Evolutionary conservation across 139 green algal genomes (phyloP).

Genomic region (Edaphochlamys debaryana): DNA sequence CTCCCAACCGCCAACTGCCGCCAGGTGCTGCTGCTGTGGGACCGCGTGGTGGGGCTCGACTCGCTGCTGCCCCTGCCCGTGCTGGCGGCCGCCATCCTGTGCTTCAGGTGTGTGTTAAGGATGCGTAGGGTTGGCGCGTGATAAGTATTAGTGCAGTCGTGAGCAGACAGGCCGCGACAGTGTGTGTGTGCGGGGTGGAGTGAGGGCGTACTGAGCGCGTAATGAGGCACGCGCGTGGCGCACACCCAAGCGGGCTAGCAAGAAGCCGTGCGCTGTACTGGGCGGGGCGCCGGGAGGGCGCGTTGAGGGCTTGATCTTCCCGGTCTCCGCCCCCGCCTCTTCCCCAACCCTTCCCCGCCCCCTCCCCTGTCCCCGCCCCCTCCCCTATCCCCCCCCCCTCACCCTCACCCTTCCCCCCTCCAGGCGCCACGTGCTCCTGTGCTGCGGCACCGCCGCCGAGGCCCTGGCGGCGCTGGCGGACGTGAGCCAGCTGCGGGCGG

Average conservation of each 20-base stretch:
- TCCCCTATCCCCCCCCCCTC: no score
- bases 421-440: conserved; percentile 64
- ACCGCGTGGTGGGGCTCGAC: conserved; percentile 77
- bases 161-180: no score
- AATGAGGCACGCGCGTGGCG: no score
- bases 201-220: not conserved
- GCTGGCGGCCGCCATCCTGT: conserved; percentile 65
- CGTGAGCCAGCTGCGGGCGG: conserved; percentile 60
- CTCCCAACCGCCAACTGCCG: not conserved
- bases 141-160: no score
- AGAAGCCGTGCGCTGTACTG: not conserved
- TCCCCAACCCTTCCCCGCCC: no score
- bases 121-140: no score
- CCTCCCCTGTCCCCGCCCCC: no score
- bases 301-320: no score
- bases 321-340: no score
- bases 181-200: not conserved
- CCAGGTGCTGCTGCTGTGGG: conserved; percentile 79
- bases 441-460: conserved; percentile 46
- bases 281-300: no score
- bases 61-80: conserved; percentile 71
- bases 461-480: conserved; percentile 65
- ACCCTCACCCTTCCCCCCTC: not conserved
- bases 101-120: conserved; percentile 56
- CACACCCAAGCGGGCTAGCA: no score